Evolutionary conservation across 2,329 filamentous ascomycete species (phyloP).

Genomic region (Talaromyces atroroseus): DNA sequence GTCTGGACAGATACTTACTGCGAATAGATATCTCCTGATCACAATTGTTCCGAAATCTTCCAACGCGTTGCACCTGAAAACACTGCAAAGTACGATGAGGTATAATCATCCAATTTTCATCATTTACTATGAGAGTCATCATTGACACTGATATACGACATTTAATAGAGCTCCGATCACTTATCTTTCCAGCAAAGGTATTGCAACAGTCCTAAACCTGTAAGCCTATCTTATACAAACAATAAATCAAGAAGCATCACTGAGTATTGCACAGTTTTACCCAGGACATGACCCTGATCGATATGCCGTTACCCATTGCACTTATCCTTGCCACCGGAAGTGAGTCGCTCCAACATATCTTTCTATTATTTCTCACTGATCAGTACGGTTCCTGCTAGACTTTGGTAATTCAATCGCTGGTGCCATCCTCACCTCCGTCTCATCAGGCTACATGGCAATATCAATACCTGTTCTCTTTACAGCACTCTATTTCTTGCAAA

Average conservation of each 20-base stretch:
- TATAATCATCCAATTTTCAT: background rate
- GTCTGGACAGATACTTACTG: background rate
- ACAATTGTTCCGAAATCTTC: slow-evolving; percentile 3
- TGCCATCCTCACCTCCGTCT: slow-evolving; percentile 18
- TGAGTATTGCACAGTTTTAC: slow-evolving; percentile 18
- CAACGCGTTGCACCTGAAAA: background rate
- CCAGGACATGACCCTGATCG: slow-evolving; percentile 41
- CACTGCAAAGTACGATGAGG: slow-evolving; percentile 5
- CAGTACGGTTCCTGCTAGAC: background rate
- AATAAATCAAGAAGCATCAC: background rate
- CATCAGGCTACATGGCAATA: slow-evolving; percentile 45
- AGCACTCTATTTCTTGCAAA: slow-evolving; percentile 48
- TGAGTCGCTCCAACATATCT: slow-evolving; percentile 13
- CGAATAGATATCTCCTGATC: slow-evolving; percentile 7
- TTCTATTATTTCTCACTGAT: background rate
- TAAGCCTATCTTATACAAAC: background rate
- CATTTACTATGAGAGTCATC: background rate
- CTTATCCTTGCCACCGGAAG: slow-evolving; percentile 35
- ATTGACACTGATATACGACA: background rate
- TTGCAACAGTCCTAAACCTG: slow-evolving; percentile 1
- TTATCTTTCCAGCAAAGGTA: background rate
- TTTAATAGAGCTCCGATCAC: slow-evolving; percentile 1
- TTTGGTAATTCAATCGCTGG: slow-evolving; percentile 9
- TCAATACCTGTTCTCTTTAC: slow-evolving; percentile 46
- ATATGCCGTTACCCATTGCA: slow-evolving; percentile 38